A percentile compares a stretch with the other conserved stretches of the same genome.
These are phyloP conservation scores for Leccinum subgranulosum DNA, from an alignment of 768 basidiomycete species.

Conservation along the genomic window DNA sequence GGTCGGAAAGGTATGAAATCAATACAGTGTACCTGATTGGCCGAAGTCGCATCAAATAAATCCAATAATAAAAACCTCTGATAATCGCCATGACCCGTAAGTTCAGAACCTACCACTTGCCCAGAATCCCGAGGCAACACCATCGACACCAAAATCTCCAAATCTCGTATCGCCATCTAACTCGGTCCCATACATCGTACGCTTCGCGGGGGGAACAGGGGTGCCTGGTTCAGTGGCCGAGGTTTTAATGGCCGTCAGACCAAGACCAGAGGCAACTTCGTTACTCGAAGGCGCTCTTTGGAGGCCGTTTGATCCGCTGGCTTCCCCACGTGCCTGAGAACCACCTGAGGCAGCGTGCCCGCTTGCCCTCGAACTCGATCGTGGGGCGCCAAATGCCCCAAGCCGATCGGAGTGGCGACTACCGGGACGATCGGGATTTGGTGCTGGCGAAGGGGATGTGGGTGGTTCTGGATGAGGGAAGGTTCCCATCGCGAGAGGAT, in stretches of 20 bases:
- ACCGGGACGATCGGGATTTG: slow-evolving; percentile 30
- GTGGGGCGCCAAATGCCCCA: slow-evolving; percentile 31
- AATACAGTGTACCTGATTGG: slow-evolving; percentile 7
- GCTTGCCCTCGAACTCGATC: slow-evolving; percentile 38
- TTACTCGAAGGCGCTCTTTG: slow-evolving; percentile 40
- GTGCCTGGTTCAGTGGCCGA: slow-evolving; percentile 38
- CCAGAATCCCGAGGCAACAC: slow-evolving; percentile 75
- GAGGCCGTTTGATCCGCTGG: slow-evolving; percentile 24
- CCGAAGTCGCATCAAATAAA: slow-evolving; percentile 6
- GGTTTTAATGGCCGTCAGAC: slow-evolving; percentile 38
- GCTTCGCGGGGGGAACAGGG: slow-evolving; percentile 48
- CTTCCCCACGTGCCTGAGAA: slow-evolving; percentile 24
- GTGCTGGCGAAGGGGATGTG: slow-evolving; percentile 32
- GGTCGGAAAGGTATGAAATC: not conserved
- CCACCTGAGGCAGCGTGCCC: slow-evolving; percentile 27
- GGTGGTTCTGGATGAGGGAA: slow-evolving; percentile 35
- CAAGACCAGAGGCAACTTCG: slow-evolving; percentile 44
- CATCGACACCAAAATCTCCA: slow-evolving; percentile 79
- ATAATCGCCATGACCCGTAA: not conserved
- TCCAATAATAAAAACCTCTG: slow-evolving; percentile 2
- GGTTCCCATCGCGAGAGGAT: slow-evolving; percentile 37
- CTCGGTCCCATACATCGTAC: slow-evolving; percentile 85
- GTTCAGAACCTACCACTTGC: slow-evolving; percentile 43
- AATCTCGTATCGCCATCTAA: slow-evolving; percentile 80
- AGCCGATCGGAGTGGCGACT: slow-evolving; percentile 33